Base-by-base conservation (phyloP, 805 yeast genomes). In the Wickerhamomyces bisporus region DNA sequence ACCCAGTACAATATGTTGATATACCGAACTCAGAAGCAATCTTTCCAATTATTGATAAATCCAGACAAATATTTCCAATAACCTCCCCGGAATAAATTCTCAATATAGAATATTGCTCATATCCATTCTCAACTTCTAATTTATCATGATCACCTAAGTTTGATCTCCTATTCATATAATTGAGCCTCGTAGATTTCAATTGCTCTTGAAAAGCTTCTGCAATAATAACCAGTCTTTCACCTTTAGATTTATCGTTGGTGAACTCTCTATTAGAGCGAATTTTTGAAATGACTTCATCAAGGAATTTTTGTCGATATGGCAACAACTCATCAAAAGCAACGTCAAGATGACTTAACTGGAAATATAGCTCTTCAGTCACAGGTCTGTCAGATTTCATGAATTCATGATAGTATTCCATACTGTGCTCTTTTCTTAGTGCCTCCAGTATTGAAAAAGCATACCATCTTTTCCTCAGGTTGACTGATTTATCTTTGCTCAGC, bases 251-350 rank as follows among this genome's bases (percentile, higher is more conserved):
- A 9, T 21, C 29, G 7, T 31, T 34, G 4, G 30, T 35, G 10
- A 29, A 34, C 8, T 17, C 5, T 13, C 36, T 24, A 10, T 34
- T 37, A 3, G 8, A 1, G 6, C 27, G 27, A 8, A 47, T 34
- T n/a, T 21, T 30, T 9, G n/a, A 3, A 3, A 40, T 30, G 3
- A 41, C 35, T 5, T 32, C 25, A 1, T 40, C 30, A 1, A 48
- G n/a, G 1, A 39, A 33, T 3, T 14, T 18, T 1, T 37, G 30
- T 32, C 58, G 44, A 21, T 26, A 42, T 6, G 45, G 47, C 3
- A 46, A 20, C 10, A 53, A 25, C 7, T 32, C 24, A 35, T 52
- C 53, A 31, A 43, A 52, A 11, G 47, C 49, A 10, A 47, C 36
- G 26, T 53, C 58, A 5, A 50, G 21, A n/a, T 31, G 29, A 26